phyloP scores from a whole-genome alignment of 1,284 basidiomycete genomes.

The Athelia psychrophila region DNA sequence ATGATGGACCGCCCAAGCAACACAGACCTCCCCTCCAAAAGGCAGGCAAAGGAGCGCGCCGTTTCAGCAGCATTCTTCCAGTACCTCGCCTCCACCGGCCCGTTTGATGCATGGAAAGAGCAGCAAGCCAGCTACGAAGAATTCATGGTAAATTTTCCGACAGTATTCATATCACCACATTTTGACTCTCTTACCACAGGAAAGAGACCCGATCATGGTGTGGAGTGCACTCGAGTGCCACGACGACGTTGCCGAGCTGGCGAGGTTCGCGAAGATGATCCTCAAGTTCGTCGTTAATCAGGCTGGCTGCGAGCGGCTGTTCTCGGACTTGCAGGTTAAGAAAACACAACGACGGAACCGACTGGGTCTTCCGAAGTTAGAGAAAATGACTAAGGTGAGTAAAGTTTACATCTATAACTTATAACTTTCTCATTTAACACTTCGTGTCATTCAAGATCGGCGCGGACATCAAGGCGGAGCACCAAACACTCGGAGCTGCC shows the following conservation, averaged over 20 bases:
- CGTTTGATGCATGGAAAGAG: slow-evolving; percentile 1
- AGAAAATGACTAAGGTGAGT: slow-evolving; percentile 8
- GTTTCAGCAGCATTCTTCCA: slow-evolving; percentile 1
- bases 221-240: slow-evolving; percentile 3
- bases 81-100: background rate
- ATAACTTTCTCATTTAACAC: background rate
- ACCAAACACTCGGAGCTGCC: background rate
- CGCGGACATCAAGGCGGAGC: background rate
- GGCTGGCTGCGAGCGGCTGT: slow-evolving; percentile 6
- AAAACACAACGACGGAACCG: slow-evolving; percentile 6
- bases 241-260: slow-evolving; percentile 5
- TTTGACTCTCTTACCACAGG: background rate
- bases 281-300: slow-evolving; percentile 6
- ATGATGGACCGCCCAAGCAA: background rate
- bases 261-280: slow-evolving; percentile 6
- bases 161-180: background rate
- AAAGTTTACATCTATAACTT: background rate
- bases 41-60: background rate
- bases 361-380: slow-evolving; percentile 3
- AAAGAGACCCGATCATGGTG: slow-evolving; percentile 3
- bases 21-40: background rate
- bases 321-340: slow-evolving; percentile 10
- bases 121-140: background rate
- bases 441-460: background rate
- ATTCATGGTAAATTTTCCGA: background rate